phyloP scores from a whole-genome alignment of 345 rosid genomes.

The Turnera subulata region DNA sequence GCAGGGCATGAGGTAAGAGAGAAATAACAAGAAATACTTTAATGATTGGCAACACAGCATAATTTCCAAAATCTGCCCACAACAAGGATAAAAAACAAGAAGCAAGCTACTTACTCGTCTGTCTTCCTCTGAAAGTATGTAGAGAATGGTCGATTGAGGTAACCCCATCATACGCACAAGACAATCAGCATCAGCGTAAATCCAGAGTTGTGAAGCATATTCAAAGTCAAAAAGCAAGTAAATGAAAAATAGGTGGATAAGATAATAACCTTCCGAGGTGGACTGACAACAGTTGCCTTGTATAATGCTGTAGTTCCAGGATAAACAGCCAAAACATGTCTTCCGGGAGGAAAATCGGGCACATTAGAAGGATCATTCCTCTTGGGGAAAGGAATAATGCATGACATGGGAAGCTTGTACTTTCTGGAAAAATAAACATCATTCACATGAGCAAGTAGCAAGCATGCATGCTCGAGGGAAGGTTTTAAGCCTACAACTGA shows the following conservation, averaged over 20 bases:
- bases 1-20: not conserved
- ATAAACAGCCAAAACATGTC: constrained; percentile 95
- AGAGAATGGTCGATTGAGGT: constrained; percentile 13
- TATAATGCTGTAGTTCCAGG: constrained; percentile 97
- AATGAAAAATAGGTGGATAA: not conserved
- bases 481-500: too few species aligned
- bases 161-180: constrained; percentile 19
- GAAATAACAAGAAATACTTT: too few species aligned
- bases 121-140: constrained; percentile 60
- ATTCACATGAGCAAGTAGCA: not conserved
- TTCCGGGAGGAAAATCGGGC: constrained; percentile 62
- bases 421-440: constrained; percentile 42
- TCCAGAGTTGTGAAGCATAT: not conserved
- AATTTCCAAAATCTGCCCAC: too few species aligned
- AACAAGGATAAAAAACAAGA: too few species aligned
- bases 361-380: constrained; percentile 51
- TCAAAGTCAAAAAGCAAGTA: not conserved
- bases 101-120: constrained; percentile 81
- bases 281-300: constrained; percentile 80
- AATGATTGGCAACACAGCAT: too few species aligned
- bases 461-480: constrained; percentile 1
- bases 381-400: constrained; percentile 84
- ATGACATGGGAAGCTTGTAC: constrained; percentile 76
- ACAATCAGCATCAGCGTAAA: constrained; percentile 27
- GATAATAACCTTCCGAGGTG: constrained; percentile 67